Evolutionary conservation across 2,329 filamentous ascomycete species (phyloP).

Genomic region (Paraconiothyrium sp.): DNA sequence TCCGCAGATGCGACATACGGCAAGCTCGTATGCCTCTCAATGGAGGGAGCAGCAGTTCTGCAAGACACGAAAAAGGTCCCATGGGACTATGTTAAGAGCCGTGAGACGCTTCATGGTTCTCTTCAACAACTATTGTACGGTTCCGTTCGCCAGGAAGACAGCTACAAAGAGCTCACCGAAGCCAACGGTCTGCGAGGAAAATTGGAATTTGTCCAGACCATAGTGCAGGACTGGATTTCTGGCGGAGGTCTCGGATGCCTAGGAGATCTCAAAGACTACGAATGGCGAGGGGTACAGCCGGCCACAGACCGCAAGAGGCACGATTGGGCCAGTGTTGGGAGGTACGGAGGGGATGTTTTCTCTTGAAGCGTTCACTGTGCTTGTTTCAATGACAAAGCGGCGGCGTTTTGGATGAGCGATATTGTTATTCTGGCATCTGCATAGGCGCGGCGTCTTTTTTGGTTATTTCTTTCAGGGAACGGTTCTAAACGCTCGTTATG

Average conservation of each 20-base stretch:
- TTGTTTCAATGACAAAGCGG: conserved; percentile 31
- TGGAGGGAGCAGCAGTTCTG: conserved; percentile 74
- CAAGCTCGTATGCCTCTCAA: conserved; percentile 79
- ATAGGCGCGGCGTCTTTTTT: conserved; percentile 42
- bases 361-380: conserved; percentile 28
- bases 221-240: conserved; percentile 75
- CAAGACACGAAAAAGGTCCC: conserved; percentile 67
- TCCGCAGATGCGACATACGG: conserved; percentile 78
- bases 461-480: conserved; percentile 24
- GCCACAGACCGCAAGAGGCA: conserved; percentile 54
- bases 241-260: conserved; percentile 73
- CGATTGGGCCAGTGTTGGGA: conserved; percentile 60
- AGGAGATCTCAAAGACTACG: conserved; percentile 46
- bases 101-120: conserved; percentile 76
- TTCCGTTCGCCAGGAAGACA: conserved; percentile 60
- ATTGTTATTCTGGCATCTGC: conserved; percentile 41
- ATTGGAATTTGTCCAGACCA: conserved; percentile 74
- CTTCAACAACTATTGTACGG: conserved; percentile 76
- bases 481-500: conserved; percentile 37
- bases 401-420: conserved; percentile 38
- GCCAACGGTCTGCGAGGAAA: conserved; percentile 79
- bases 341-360: conserved; percentile 57
- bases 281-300: conserved; percentile 56
- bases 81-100: conserved; percentile 74
- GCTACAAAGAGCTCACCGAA: conserved; percentile 64